A percentile compares a stretch with the other conserved stretches of the same genome.
phyloP scores from a whole-genome alignment of 495 filamentous ascomycete genomes.

The Aspergillus heteromorphus region DNA sequence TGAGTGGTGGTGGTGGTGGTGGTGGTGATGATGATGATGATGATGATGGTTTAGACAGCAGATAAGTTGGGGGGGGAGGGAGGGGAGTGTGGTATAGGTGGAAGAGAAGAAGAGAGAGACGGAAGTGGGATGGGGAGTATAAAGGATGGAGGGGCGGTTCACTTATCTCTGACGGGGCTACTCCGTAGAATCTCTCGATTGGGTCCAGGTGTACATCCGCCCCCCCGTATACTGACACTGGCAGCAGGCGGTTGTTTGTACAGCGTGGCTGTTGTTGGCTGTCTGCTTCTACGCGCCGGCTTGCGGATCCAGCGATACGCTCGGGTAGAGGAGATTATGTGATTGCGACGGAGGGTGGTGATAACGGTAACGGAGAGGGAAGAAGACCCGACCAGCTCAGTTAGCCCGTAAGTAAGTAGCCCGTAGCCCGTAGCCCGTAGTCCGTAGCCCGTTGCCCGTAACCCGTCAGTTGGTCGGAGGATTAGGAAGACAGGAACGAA shows the following conservation, averaged over 20 bases:
- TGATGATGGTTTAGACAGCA: no score
- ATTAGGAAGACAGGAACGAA: neutral
- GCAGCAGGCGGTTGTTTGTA: constrained; percentile 1
- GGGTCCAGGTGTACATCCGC: constrained; percentile 2
- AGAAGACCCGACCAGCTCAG: neutral
- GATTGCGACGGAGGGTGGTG: neutral
- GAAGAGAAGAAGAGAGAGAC: no score
- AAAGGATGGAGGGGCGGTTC: neutral
- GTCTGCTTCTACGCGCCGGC: neutral
- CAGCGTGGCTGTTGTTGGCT: neutral
- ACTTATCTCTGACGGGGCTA: neutral
- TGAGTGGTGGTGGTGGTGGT: no score
- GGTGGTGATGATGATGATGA: no score
- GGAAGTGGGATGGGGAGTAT: neutral
- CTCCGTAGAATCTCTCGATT: no score
- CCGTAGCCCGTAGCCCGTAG: no score
- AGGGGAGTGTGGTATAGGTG: neutral
- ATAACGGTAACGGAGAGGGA: neutral
- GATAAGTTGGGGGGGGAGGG: neutral
- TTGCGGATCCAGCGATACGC: constrained; percentile 7
- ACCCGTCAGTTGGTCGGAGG: neutral
- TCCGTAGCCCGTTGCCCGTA: no score
- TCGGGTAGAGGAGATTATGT: neutral
- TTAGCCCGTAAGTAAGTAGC: no score
- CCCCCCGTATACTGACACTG: neutral